Conservation (phyloP, 768 basidiomycete genomes). For the Jaapia argillacea region DNA sequence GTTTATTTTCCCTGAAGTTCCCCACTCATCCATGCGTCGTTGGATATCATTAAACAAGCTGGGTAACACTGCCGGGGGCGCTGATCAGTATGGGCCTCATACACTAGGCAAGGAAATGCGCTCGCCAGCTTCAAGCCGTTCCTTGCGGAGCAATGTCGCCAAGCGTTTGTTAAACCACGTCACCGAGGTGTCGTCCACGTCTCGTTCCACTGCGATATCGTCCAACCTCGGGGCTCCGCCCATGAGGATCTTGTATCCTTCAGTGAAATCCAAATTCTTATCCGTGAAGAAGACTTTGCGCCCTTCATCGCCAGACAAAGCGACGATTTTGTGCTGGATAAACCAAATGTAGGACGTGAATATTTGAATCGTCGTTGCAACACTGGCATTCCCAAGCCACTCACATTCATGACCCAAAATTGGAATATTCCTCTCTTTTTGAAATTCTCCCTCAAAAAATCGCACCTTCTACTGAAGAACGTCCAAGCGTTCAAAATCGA, state of each 20-base stretch:
- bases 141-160: slow-evolving; percentile 11
- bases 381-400: too few species aligned
- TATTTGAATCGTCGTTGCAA: too few species aligned
- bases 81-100: not conserved
- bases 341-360: not conserved
- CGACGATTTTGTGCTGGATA: slow-evolving; percentile 16
- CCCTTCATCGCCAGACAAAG: slow-evolving; percentile 21
- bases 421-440: slow-evolving; percentile 7
- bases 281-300: slow-evolving; percentile 22
- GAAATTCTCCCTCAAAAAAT: not conserved
- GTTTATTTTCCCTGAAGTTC: slow-evolving; percentile 16
- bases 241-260: slow-evolving; percentile 24
- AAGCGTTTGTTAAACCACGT: slow-evolving; percentile 15
- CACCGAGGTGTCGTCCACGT: slow-evolving; percentile 6
- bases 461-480: slow-evolving; percentile 2
- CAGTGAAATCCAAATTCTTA: slow-evolving; percentile 16
- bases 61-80: slow-evolving; percentile 14
- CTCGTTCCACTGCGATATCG: slow-evolving; percentile 14
- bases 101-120: not conserved
- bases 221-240: slow-evolving; percentile 16
- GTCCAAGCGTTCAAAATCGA: slow-evolving; percentile 1
- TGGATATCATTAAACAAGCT: slow-evolving; percentile 18
- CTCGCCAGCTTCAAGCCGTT: slow-evolving; percentile 13
- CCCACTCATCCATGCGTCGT: slow-evolving; percentile 15
- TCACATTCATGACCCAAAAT: slow-evolving; percentile 10